Evolutionary conservation across 805 yeast genomes (phyloP), one percentile per base, ranked within the genome.

Genomic region (Kuraishia capsulata): DNA sequence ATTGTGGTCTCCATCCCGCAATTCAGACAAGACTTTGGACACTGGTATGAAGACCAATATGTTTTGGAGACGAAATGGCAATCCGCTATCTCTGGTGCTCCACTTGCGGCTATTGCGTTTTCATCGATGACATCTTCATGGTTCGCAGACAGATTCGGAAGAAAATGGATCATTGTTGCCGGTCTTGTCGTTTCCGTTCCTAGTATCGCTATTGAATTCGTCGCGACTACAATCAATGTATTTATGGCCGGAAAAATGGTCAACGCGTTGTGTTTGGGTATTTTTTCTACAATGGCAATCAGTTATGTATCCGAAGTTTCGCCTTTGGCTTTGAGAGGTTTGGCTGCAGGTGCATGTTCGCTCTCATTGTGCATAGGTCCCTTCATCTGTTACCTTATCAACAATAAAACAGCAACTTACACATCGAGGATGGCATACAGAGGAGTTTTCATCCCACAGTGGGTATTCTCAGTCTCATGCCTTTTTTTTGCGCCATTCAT

Each of bases 21-120:
- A 40, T 55, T 49, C 51, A 57, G 55, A 56, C 49, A 49, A 60
- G 72, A 44, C 44, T 55, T 41, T 45, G 51, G 49, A 47, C 53
- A 52, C 4, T 46, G 47, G n/a, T 55, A 51, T 28, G 26, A 8
- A 9, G 11, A 8, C 26, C 17, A 28, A 5, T 62, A 56, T 41
- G 61, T 61, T 36, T 44, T 69, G 18, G 55, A 63, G 20, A 61
- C 66, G 14, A 49, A 54, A 13, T 67, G 73, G 73, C 75, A 69
- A 45, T 62, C 65, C 20, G 68, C 62, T 16, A 51, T 67, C 31
- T 41, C 52, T 17, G 59, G 35, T 26, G 41, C 39, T 17, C 43
- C 51, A 3, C 38, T 32, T n/a, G 33, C 14, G 41, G 61, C 67
- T 41, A 49, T 56, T 18, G 51, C 63, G 30, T 26, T 63, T 30